Evolutionary conservation across 2,329 filamentous ascomycete genomes (phyloP).

Genomic region (Lachnellula hyalina): DNA sequence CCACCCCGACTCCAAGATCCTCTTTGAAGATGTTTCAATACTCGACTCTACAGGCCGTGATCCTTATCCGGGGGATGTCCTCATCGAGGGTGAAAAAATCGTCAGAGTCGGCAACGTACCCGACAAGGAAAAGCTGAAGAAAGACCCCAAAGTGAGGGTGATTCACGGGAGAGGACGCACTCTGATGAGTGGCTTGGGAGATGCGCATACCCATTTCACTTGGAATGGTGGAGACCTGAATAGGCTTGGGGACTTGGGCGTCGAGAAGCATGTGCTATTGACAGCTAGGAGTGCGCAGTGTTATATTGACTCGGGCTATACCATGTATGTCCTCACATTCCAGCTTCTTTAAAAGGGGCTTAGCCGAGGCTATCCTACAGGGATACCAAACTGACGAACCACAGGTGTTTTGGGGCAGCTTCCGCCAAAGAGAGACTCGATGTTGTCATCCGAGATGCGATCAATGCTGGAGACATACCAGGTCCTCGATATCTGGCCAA

Average conservation of each 20-base stretch:
- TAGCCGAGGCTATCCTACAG: neutral
- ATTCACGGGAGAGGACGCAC: slow-evolving; percentile 32
- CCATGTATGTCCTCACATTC: slow-evolving; percentile 33
- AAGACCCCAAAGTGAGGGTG: slow-evolving; percentile 16
- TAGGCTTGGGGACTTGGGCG: slow-evolving; percentile 36
- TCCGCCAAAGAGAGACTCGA: slow-evolving; percentile 31
- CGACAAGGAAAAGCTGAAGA: slow-evolving; percentile 18
- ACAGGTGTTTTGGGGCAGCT: slow-evolving; percentile 22
- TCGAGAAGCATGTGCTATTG: slow-evolving; percentile 44
- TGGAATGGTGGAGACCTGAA: slow-evolving; percentile 43
- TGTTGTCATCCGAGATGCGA: slow-evolving; percentile 42
- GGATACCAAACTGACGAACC: neutral
- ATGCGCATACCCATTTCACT: slow-evolving; percentile 44
- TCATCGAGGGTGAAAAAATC: slow-evolving; percentile 28
- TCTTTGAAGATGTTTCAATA: slow-evolving; percentile 31
- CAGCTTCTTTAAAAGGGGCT: neutral
- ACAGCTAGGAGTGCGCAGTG: slow-evolving; percentile 39
- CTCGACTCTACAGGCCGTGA: slow-evolving; percentile 31
- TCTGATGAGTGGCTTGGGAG: slow-evolving; percentile 44
- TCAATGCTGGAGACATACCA: slow-evolving; percentile 43
- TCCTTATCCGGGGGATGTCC: slow-evolving; percentile 29
- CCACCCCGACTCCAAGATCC: slow-evolving; percentile 23
- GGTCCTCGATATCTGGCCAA: slow-evolving; percentile 45
- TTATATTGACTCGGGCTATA: slow-evolving; percentile 45
- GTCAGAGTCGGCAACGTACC: slow-evolving; percentile 26